phyloP scores from a whole-genome alignment of 192 early-diverging fungal species.

The Rhizoclosmatium globosum region DNA sequence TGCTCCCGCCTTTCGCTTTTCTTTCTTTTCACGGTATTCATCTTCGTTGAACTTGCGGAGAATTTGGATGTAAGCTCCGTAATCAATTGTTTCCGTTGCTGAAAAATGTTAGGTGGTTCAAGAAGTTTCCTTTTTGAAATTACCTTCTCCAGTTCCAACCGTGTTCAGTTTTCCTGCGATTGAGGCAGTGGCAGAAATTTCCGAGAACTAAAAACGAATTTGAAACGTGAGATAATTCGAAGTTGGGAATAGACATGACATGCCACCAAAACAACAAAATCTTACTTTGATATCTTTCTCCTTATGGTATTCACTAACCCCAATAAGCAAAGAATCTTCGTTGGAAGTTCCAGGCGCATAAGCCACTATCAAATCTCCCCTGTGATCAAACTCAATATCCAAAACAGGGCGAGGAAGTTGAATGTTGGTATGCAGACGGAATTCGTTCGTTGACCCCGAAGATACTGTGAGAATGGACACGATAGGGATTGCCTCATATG shows the following conservation, averaged over 20 bases:
- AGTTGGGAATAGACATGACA: neutral
- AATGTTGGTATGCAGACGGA: neutral
- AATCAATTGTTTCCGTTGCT: conserved; percentile 8
- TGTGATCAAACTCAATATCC: conserved; percentile 24
- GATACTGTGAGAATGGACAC: conserved; percentile 17
- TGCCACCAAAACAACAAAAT: neutral
- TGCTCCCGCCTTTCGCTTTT: neutral
- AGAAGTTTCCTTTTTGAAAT: no score
- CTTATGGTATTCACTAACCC: neutral
- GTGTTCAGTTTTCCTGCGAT: neutral
- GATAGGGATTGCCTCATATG: conserved; percentile 5
- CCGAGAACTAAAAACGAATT: neutral
- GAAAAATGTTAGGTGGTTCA: neutral
- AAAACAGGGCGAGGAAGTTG: conserved; percentile 10
- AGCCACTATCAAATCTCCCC: conserved; percentile 20
- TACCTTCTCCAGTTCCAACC: neutral
- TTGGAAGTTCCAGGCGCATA: conserved; percentile 1
- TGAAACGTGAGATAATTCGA: neutral
- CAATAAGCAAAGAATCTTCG: conserved; percentile 7
- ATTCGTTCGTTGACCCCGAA: neutral
- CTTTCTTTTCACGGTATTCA: conserved; percentile 2
- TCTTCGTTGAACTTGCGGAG: conserved; percentile 33
- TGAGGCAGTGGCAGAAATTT: neutral
- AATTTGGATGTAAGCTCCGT: conserved; percentile 13
- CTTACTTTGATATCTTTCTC: neutral